Evolutionary conservation across 2,329 filamentous ascomycete species (phyloP), one percentile per base, ranked within the genome.

Genomic region (Cladosporium velox): DNA sequence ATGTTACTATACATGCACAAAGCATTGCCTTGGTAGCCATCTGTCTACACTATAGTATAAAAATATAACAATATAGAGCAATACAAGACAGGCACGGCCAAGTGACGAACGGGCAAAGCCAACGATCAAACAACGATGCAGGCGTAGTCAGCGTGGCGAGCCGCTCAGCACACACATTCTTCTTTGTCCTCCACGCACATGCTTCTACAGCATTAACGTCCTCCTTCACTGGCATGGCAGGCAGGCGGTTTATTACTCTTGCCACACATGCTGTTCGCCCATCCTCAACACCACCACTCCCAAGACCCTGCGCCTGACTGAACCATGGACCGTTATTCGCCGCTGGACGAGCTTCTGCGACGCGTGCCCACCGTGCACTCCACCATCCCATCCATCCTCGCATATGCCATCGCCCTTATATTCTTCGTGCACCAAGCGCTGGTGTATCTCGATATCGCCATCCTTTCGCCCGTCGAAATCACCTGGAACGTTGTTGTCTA

Each of bases 401-500:
- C 67, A n/a, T 73, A 70, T 64, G 71, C 69, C 8, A 67, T 75
- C 44, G 67, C 74, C 11, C 26, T 72, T 24, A 44, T 75, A 30
- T 76, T 75, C 71, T 64, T 74, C 24, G 57, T 79, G 51, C 74
- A 78, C 67, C 71, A 72, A 51, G 51, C 72, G 3, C 65, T 75
- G 28, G 67, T 69, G 35, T 73, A 74, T 65, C 70, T 77, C 63
- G 70, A 76, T 65, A 57, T 72, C 47, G 67, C 74, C 3, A 61
- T 80, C 26, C 70, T 82, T 5, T 75, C 78, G 69, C 72, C 83
- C 72, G 74, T 80, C 66, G 79, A 83, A 70, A 74, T 88, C 62
- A 73, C 87, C 44, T 91, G 89, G 88, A 85, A 90, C 77, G 75
- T 77, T 30, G 67, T 90, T 34, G 84, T 91, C 64, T 81, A 82